Evolutionary conservation across 2,329 filamentous ascomycete genomes (phyloP).

Genomic region (Paraphaeosphaeria minitans): DNA sequence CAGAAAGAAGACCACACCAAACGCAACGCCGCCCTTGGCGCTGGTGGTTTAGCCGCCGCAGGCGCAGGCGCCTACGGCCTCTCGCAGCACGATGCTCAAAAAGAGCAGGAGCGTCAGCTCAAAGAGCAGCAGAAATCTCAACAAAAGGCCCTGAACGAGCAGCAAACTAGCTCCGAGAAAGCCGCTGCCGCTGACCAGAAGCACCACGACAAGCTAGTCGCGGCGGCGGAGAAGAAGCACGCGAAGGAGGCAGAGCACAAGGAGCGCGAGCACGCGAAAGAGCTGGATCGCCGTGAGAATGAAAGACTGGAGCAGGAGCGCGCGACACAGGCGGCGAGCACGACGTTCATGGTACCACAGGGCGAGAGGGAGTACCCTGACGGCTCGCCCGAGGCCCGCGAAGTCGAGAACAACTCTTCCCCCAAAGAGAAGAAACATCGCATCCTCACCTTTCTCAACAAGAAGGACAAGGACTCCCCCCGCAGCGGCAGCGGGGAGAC

Average conservation of each 20-base stretch:
- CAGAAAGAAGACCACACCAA: slow-evolving; percentile 31
- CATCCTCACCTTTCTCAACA: slow-evolving; percentile 49
- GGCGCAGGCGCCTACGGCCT: slow-evolving; percentile 36
- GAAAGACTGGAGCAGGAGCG: slow-evolving; percentile 14
- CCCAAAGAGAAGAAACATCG: slow-evolving; percentile 43
- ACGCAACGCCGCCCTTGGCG: slow-evolving; percentile 31
- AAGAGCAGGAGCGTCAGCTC: slow-evolving; percentile 34
- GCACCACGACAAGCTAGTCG: slow-evolving; percentile 22
- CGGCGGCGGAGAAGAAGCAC: slow-evolving; percentile 32
- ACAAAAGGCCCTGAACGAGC: slow-evolving; percentile 20
- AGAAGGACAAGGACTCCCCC: slow-evolving; percentile 43
- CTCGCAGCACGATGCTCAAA: slow-evolving; percentile 37
- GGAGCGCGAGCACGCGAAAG: slow-evolving; percentile 19
- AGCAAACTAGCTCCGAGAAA: slow-evolving; percentile 23
- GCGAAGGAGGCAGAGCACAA: slow-evolving; percentile 28
- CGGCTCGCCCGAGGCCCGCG: neutral
- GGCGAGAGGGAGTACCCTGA: slow-evolving; percentile 17
- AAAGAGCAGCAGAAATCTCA: slow-evolving; percentile 27
- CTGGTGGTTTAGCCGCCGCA: slow-evolving; percentile 27
- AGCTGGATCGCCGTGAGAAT: neutral
- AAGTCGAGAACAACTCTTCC: slow-evolving; percentile 12
- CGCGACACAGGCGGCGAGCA: slow-evolving; percentile 16
- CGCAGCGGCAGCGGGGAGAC: slow-evolving; percentile 19
- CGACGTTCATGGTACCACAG: slow-evolving; percentile 1
- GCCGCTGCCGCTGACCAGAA: slow-evolving; percentile 29